A percentile compares a stretch with the other conserved stretches of the same genome.
Evolutionary conservation across 2,329 filamentous ascomycete genomes (phyloP).

Genomic region (Pseudogymnoascus sp.): DNA sequence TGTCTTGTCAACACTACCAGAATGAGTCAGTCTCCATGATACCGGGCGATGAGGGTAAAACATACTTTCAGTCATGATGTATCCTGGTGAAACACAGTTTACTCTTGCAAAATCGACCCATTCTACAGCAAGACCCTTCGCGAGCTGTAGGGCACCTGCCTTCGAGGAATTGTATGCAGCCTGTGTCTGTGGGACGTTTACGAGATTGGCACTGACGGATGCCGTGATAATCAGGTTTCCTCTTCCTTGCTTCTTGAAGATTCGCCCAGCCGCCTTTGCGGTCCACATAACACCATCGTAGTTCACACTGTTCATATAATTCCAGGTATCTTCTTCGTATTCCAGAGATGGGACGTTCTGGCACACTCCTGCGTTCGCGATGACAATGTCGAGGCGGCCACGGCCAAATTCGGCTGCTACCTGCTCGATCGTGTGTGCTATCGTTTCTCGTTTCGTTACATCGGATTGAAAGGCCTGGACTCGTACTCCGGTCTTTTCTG

Average conservation of each 20-base stretch:
- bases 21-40: not conserved
- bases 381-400: slow-evolving; percentile 33
- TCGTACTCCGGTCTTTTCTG: slow-evolving; percentile 2
- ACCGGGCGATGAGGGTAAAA: not conserved
- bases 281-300: slow-evolving; percentile 24
- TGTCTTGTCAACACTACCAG: not conserved
- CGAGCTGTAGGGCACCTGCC: slow-evolving; percentile 34
- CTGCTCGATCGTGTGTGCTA: slow-evolving; percentile 27
- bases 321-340: slow-evolving; percentile 34
- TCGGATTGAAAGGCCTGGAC: slow-evolving; percentile 33
- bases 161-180: slow-evolving; percentile 38
- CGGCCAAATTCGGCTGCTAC: slow-evolving; percentile 27
- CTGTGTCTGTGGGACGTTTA: slow-evolving; percentile 35
- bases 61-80: slow-evolving; percentile 2
- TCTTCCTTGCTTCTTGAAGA: slow-evolving; percentile 30
- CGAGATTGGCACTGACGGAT: slow-evolving; percentile 33
- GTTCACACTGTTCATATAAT: slow-evolving; percentile 30
- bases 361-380: slow-evolving; percentile 31
- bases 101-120: slow-evolving; percentile 36
- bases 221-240: slow-evolving; percentile 35
- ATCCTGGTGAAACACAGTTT: slow-evolving; percentile 32
- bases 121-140: slow-evolving; percentile 35
- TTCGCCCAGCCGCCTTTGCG: slow-evolving; percentile 16
- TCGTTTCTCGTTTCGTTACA: slow-evolving; percentile 26
- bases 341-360: slow-evolving; percentile 30